Base-by-base conservation (phyloP, 805 yeast species). In the Saccharomycopsis olivae region DNA sequence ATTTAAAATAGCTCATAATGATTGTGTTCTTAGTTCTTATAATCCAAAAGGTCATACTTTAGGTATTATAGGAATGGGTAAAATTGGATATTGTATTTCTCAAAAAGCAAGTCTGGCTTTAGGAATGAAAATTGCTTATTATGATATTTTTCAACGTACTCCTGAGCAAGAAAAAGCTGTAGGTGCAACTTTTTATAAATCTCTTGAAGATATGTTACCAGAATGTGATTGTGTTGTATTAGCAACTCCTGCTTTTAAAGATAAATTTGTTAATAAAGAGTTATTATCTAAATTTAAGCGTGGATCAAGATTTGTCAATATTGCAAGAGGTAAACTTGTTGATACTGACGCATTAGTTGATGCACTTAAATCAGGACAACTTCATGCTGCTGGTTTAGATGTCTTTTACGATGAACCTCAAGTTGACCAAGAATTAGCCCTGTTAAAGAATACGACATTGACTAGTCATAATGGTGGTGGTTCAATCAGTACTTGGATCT, bases 261-360 rank as follows among this genome's bases (percentile, higher is more conserved):
- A 45, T 20, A 46, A 38, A 37, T 41, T 46, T 23, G 19, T 47
- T 18, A 73, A 75, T 44, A 92, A 87, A 29, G 85, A 77, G 25
- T 73, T 81, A 13, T 61, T 78, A 20, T 10, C 37, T 5, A 33
- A 35, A 27, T 41, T 47, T 32, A 47, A 47, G 20, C 36, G 47
- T 27, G 49, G 49, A 8, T 15, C 42, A 3, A 28, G 39, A n/a
- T 38, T 47, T 21, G 45, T 47, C 24, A 87, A 87, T 61, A 85
- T 94, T n/a, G 89, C 95, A 4, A 72, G 96, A 53, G 96, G 96
- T 14, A 80, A 89, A 4, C 74, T 87, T 33, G 71, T 79, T 47
- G 80, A 82, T 55, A 87, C 80, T 55, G 43, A 56, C 2, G 78
- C 77, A 4, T 56, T 82, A 41, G 64, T 71, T 6, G 64, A 63